Evolutionary conservation across 257 asterid species (phyloP).

Genomic region (Solanum dulcamara): DNA sequence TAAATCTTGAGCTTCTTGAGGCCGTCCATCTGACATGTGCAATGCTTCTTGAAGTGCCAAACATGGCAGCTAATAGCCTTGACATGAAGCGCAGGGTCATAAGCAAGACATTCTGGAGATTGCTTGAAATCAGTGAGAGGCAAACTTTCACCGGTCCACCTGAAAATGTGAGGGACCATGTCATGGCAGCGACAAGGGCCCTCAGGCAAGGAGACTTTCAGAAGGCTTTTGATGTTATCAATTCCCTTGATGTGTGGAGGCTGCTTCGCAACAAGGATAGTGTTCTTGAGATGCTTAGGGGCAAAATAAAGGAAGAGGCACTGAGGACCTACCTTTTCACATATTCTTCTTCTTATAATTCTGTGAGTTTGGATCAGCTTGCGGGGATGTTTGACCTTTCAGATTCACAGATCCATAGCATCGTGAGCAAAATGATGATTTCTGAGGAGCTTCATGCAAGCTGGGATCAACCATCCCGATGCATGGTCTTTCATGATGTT

Average conservation of each 20-base stretch:
- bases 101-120: slow-evolving; percentile 72
- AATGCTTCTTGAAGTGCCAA: slow-evolving; percentile 93
- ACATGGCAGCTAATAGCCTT: slow-evolving; percentile 84
- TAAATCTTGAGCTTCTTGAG: slow-evolving; percentile 95
- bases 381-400: slow-evolving; percentile 79
- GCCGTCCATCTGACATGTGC: slow-evolving; percentile 90
- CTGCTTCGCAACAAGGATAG: slow-evolving; percentile 54
- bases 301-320: slow-evolving; percentile 85
- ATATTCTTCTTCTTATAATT: slow-evolving; percentile 60
- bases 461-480: slow-evolving; percentile 87
- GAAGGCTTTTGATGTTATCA: slow-evolving; percentile 54
- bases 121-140: slow-evolving; percentile 78
- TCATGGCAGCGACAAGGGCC: slow-evolving; percentile 90
- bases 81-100: slow-evolving; percentile 77
- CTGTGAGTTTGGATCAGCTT: slow-evolving; percentile 66
- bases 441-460: slow-evolving; percentile 86
- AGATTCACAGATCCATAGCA: slow-evolving; percentile 50
- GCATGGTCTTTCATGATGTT: slow-evolving; percentile 77
- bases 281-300: slow-evolving; percentile 72
- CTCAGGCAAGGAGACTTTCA: slow-evolving; percentile 74
- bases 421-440: slow-evolving; percentile 81
- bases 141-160: slow-evolving; percentile 93
- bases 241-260: slow-evolving; percentile 80
- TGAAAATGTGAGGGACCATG: slow-evolving; percentile 91
- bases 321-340: slow-evolving; percentile 81